A percentile compares a stretch with the other conserved stretches of the same genome.
These are phyloP conservation scores for Phaeosphaeriaceae sp. DNA, from an alignment of 2,329 filamentous ascomycete genomes.

Conservation along the genomic window DNA sequence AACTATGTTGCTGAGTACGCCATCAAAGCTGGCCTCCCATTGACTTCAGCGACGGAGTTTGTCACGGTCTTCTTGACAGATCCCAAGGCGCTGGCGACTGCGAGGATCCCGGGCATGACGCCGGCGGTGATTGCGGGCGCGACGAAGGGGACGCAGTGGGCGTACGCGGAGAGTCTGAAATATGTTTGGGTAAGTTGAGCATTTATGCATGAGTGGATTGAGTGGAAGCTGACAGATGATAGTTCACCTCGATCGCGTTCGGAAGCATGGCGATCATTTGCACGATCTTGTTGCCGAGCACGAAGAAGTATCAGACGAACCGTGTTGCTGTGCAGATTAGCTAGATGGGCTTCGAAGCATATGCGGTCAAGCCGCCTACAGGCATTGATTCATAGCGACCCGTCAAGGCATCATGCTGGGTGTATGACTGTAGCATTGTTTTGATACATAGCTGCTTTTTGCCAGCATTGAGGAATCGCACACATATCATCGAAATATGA, in stretches of 20 bases:
- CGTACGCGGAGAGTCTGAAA: conserved; percentile 40
- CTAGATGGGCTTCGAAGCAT: neutral
- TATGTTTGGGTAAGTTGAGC: conserved; percentile 33
- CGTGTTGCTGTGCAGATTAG: conserved; percentile 39
- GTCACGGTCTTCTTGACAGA: conserved; percentile 41
- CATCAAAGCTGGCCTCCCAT: conserved; percentile 49
- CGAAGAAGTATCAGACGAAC: conserved; percentile 44
- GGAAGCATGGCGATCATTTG: conserved; percentile 39
- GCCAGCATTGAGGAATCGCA: too few relatives aligned
- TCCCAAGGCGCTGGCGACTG: conserved; percentile 23
- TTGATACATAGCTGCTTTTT: too few relatives aligned
- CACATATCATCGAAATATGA: too few relatives aligned
- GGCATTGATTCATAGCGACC: neutral
- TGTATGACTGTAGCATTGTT: neutral
- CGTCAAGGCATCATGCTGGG: neutral
- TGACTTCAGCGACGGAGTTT: conserved; percentile 45
- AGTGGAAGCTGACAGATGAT: neutral
- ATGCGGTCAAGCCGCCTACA: neutral
- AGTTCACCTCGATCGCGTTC: conserved; percentile 39
- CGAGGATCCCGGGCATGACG: conserved; percentile 35
- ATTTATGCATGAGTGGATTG: neutral
- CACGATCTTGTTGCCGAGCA: conserved; percentile 38
- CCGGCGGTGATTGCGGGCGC: conserved; percentile 34
- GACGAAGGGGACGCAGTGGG: conserved; percentile 37
- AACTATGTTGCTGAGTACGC: conserved; percentile 36